These are phyloP conservation scores for Teunomyces tritomae DNA, from an alignment of 805 yeast species.

Conservation along the genomic window DNA sequence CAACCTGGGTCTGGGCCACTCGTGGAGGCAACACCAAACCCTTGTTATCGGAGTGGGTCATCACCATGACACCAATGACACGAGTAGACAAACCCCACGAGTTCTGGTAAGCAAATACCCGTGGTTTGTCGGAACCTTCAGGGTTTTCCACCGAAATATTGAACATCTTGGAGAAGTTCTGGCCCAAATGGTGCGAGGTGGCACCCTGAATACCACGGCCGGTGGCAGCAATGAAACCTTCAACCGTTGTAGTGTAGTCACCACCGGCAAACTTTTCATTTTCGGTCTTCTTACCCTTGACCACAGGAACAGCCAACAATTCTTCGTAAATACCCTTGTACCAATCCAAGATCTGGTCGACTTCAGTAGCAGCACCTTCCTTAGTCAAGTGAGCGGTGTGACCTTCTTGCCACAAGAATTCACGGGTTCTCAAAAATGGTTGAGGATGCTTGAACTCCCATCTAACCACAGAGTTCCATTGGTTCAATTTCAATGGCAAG, in stretches of 20 bases:
- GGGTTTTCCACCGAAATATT: conserved; percentile 95
- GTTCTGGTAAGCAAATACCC: conserved; percentile 89
- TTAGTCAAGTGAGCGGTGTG: conserved; percentile 93
- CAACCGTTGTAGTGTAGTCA: conserved; percentile 89
- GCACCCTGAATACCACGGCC: conserved; percentile 99
- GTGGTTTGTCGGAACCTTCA: conserved; percentile 81
- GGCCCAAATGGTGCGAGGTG: conserved; percentile 96
- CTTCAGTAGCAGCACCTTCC: conserved; percentile 82
- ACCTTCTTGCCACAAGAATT: conserved; percentile 99
- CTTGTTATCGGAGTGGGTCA: conserved; percentile 98
- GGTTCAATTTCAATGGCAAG: conserved; percentile 92
- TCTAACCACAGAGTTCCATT: conserved; percentile 99
- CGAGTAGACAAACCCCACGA: conserved; percentile 99
- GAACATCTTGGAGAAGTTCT: conserved; percentile 98
- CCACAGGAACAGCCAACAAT: conserved; percentile 93
- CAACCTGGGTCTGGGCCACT: conserved; percentile 89
- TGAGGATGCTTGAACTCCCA: conserved; percentile 99
- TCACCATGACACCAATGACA: conserved; percentile 98
- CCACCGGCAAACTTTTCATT: conserved; percentile 99
- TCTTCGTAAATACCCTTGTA: conserved; percentile 86
- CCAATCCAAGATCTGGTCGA: conserved; percentile 77
- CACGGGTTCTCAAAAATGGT: conserved; percentile 98
- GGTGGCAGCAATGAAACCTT: conserved; percentile 95
- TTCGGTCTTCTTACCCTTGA: conserved; percentile 93
- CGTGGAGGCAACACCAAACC: conserved; percentile 98